Conservation (phyloP, 139 green algal genomes). For the Tetraselmis chui region DNA sequence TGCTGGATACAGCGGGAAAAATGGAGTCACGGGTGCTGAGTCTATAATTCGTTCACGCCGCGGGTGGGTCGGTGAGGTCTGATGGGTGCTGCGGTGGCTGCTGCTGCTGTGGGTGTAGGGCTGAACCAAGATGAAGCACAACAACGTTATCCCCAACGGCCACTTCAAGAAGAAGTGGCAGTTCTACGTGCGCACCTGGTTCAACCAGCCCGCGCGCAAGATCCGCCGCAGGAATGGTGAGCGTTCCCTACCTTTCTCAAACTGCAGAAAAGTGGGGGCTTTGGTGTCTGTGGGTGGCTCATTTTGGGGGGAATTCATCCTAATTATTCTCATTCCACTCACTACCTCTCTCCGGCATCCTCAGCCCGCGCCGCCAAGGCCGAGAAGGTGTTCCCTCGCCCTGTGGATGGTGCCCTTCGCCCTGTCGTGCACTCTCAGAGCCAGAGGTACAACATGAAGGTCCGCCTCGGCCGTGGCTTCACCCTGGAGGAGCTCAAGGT, state of each 20-base stretch:
- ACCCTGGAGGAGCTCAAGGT: slow-evolving; percentile 97
- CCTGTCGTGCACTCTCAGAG: slow-evolving; percentile 87
- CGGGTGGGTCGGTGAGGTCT: too few relatives aligned
- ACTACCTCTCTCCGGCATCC: not conserved
- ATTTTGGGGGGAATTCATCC: not conserved
- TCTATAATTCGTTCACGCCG: too few relatives aligned
- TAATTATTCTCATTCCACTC: not conserved
- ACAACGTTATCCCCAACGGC: slow-evolving; percentile 85
- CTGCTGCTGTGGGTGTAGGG: not conserved
- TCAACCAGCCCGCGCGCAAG: slow-evolving; percentile 98
- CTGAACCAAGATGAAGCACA: slow-evolving; percentile 63
- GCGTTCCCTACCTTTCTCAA: slow-evolving; percentile 4
- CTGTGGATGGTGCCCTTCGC: slow-evolving; percentile 75
- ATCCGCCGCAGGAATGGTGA: slow-evolving; percentile 65
- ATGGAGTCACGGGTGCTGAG: not conserved
- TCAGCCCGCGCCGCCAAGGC: slow-evolving; percentile 90
- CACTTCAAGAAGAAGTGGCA: slow-evolving; percentile 96
- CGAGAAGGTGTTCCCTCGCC: slow-evolving; percentile 81
- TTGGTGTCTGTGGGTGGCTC: not conserved
- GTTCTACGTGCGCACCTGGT: slow-evolving; percentile 93
- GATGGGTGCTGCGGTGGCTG: not conserved
- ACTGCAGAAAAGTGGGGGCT: not conserved
- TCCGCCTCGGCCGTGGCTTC: slow-evolving; percentile 89
- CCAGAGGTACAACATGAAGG: slow-evolving; percentile 94
- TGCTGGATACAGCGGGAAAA: not conserved